A percentile compares a stretch with the other conserved stretches of the same genome.
These are phyloP conservation scores for Friedmanniomyces simplex DNA, from an alignment of 495 filamentous ascomycete species.

Conservation along the genomic window DNA sequence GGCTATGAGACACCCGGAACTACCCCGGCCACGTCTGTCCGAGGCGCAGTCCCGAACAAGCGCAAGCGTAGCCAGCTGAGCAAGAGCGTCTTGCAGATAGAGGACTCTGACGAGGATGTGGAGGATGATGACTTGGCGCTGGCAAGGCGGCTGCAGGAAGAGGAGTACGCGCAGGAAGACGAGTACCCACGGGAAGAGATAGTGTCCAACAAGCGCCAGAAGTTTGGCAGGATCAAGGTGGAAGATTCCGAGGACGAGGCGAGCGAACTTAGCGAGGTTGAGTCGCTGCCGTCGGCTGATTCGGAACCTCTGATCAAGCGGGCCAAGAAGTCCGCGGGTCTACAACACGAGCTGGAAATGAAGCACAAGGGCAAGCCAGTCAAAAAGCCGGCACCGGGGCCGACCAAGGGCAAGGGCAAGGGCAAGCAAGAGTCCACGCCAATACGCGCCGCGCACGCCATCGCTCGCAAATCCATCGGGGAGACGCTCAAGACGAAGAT, in stretches of 20 bases:
- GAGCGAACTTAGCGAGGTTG: slow-evolving; percentile 19
- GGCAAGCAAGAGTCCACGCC: slow-evolving; percentile 1
- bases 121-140: slow-evolving; percentile 38
- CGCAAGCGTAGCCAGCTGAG: slow-evolving; percentile 24
- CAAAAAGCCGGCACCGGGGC: neutral
- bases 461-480: slow-evolving; percentile 7
- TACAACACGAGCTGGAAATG: slow-evolving; percentile 7
- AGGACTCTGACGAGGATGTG: slow-evolving; percentile 30
- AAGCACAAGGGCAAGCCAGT: slow-evolving; percentile 8
- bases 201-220: slow-evolving; percentile 24
- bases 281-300: slow-evolving; percentile 16
- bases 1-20: slow-evolving; percentile 69
- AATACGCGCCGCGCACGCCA: slow-evolving; percentile 1
- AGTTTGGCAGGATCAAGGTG: slow-evolving; percentile 16
- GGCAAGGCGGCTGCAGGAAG: slow-evolving; percentile 49
- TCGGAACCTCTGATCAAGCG: slow-evolving; percentile 4
- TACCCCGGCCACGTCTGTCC: slow-evolving; percentile 53
- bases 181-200: slow-evolving; percentile 8
- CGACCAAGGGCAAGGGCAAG: slow-evolving; percentile 2
- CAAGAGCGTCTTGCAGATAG: slow-evolving; percentile 22
- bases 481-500: slow-evolving; percentile 5
- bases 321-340: neutral
- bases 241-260: slow-evolving; percentile 10
- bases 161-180: slow-evolving; percentile 42
- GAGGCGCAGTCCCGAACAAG: slow-evolving; percentile 24